These are phyloP conservation scores for Hypoxylon perforatum DNA, from an alignment of 495 filamentous ascomycete species.

Conservation along the genomic window DNA sequence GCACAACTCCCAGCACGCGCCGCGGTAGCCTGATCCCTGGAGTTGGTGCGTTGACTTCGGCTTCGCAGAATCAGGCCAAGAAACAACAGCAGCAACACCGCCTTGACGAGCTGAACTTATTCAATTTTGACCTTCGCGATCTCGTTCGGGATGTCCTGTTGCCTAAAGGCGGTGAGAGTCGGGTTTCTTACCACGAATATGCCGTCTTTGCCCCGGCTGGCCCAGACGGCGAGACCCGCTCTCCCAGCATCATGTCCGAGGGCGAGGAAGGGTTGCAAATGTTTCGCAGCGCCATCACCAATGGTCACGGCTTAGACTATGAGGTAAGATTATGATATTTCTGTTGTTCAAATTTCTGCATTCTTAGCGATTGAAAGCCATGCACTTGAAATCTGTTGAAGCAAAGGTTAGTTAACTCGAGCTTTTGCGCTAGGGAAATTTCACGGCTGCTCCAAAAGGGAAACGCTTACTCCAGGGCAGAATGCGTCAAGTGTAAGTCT, in stretches of 20 bases:
- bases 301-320: slow-evolving; percentile 43
- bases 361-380: not conserved
- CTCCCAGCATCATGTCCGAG: slow-evolving; percentile 46
- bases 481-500: slow-evolving; percentile 47
- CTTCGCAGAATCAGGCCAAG: slow-evolving; percentile 2
- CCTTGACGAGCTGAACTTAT: slow-evolving; percentile 38
- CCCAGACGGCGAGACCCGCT: slow-evolving; percentile 33
- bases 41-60: slow-evolving; percentile 26
- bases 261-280: slow-evolving; percentile 38
- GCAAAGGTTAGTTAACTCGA: slow-evolving; percentile 2
- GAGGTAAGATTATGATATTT: slow-evolving; percentile 33
- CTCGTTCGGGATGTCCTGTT: slow-evolving; percentile 34
- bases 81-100: slow-evolving; percentile 21
- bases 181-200: slow-evolving; percentile 49
- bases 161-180: slow-evolving; percentile 30
- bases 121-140: slow-evolving; percentile 43
- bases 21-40: slow-evolving; percentile 41
- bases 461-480: slow-evolving; percentile 42
- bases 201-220: slow-evolving; percentile 41
- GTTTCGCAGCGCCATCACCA: slow-evolving; percentile 42
- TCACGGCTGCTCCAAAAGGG: slow-evolving; percentile 34
- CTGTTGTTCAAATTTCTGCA: not conserved
- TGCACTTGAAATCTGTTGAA: not conserved
- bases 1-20: slow-evolving; percentile 36
- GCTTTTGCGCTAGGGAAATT: slow-evolving; percentile 41